Evolutionary conservation across 2,329 filamentous ascomycete genomes (phyloP), one percentile per base, ranked within the genome.

Genomic region (Karstenula rhodostoma): DNA sequence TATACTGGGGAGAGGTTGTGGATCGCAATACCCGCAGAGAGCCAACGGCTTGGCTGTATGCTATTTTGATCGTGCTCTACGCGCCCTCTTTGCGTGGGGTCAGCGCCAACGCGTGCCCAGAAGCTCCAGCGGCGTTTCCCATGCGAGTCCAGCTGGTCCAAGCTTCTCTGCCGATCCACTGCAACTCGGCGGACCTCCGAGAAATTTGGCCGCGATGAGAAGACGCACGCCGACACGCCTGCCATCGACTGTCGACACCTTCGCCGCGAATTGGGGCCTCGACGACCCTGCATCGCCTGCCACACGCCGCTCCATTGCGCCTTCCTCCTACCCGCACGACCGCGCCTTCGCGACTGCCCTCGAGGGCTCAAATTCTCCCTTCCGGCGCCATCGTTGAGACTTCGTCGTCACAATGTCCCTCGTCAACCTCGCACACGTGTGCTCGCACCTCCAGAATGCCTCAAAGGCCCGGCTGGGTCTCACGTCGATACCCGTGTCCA

Each of bases 361-460:
- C 62, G 71, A 67, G 73, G 73, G 72, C 72, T n/a, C 23, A 58
- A 64, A 47, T 48, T 56, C 56, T 35, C 49, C 51, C 13, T 8
- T 44, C 37, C 43, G n/a, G 19, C 48, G 58, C 49, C 48, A 51
- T 57, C 49, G 58, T 51, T 4, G 47, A 44, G 7, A 44, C n/a
- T 44, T 44, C 19, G 10, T 60, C 32, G 57, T 68, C 73, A 67
- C 61, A 67, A 91, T 92, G 89, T 91, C 89, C 71, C 86, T 97
- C 80, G 83, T 86, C 75, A 87, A 90, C 79, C 86, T 96, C 66
- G 85, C 88, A 71, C 83, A 94, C 83, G 88, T 94, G 80, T 96
- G 92, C 85, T 93, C 93, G 67, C 93, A 97, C 82, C 85, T 97
- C 59, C 92, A 95, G 78, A 97, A 97, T 83, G 92, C 91, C 67